Evolutionary conservation across 345 rosid genomes (phyloP), one percentile per base, ranked within the genome.

Genomic region (Eucalyptus coolabah): DNA sequence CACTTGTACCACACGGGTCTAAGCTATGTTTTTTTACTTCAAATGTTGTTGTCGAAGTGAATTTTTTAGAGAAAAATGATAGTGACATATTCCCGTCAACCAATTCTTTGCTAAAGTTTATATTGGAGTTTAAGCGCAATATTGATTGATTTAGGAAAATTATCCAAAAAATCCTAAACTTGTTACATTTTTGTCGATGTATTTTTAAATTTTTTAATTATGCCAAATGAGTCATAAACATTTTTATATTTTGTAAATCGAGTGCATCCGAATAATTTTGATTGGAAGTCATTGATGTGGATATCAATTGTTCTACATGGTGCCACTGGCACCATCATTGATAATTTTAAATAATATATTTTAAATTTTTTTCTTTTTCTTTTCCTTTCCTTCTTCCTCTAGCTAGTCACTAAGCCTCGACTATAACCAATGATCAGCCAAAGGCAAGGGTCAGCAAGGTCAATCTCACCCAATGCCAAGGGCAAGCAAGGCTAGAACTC

Each of bases 231-330:
- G 5, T 56, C 28, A 21, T 54, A 1, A 56, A 23, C 1, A 8
- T 56, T 56, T 56, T 56, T 4, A 56, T 23, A 56, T 56, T 56
- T 23, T 56, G 6, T 23, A 3, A 54, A 54, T 54, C 12, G 6
- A 56, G 12, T 56, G 1, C 28, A 56, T 56, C 1, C 12, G 1
- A 9, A 2, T 23, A 56, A 56, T 23, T 56, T 56, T 56, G 0
- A 4, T 9, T 56, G 1, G 6, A 56, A 56, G 5, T 56, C 12
- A 16, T 0, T 9, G 1, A 56, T 1, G 1, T 56, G 1, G 0
- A 56, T 56, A 0, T 56, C 12, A 23, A 56, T 56, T 56, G 28
- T 56, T 23, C 12, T 56, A 56, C 28, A 1, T 56, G 60, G 1
- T 9, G 6, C 60, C 3, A 53, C 0, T 3, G 10, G 10, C 56